Evolutionary conservation across 345 rosid species (phyloP).

Genomic region (Hibiscus mutabilis): DNA sequence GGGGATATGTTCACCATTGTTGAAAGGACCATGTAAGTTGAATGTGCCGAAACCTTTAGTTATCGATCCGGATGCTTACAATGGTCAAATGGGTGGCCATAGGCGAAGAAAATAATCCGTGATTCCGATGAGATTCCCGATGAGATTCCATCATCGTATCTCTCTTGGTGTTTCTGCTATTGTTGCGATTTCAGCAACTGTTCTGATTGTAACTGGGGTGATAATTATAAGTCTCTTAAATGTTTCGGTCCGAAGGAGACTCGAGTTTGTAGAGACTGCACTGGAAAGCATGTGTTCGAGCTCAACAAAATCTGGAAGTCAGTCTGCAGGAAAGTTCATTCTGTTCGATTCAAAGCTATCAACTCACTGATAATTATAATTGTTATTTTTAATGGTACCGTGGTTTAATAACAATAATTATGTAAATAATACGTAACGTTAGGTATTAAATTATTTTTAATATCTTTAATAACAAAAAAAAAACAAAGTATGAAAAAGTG

Average conservation of each 20-base stretch:
- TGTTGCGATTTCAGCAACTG: conserved; percentile 69
- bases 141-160: conserved; percentile 35
- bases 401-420: too few species aligned
- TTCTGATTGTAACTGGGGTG: conserved; percentile 59
- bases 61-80: conserved; percentile 53
- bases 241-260: conserved; percentile 55
- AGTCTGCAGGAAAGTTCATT: conserved; percentile 47
- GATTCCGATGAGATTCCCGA: too few species aligned
- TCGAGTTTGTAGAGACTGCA: conserved; percentile 58
- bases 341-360: conserved; percentile 53
- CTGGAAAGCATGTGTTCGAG: conserved; percentile 80
- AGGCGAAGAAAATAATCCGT: conserved; percentile 15
- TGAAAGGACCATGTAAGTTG: conserved; percentile 79
- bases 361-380: conserved; percentile 17
- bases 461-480: too few species aligned
- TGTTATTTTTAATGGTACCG: too few species aligned
- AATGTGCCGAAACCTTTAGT: conserved; percentile 84
- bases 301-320: conserved; percentile 59
- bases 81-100: conserved; percentile 22
- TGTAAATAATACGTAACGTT: too few species aligned
- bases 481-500: too few species aligned
- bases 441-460: too few species aligned
- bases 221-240: conserved; percentile 53
- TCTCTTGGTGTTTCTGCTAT: conserved; percentile 76
- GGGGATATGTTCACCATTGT: conserved; percentile 80